Conservation (phyloP, 2,329 filamentous ascomycete species). For the Aspergillus intermedius region DNA sequence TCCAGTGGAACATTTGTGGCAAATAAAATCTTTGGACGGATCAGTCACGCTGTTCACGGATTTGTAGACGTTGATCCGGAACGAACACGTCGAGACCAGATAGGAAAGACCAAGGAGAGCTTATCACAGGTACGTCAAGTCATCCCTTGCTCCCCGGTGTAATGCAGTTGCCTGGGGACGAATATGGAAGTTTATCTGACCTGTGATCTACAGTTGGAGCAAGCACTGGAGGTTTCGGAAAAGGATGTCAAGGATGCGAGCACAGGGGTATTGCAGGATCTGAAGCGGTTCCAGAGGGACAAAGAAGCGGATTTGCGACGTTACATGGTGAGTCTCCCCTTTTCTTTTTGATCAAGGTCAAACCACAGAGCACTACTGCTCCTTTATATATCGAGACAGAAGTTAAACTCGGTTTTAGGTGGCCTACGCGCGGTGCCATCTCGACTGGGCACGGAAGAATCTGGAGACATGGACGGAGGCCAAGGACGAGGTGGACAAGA, state of each 20-base stretch:
- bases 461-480: slow-evolving; percentile 91
- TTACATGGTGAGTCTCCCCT: slow-evolving; percentile 71
- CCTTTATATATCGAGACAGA: not conserved
- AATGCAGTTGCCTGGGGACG: not conserved
- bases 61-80: slow-evolving; percentile 96
- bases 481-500: slow-evolving; percentile 78
- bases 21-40: slow-evolving; percentile 85
- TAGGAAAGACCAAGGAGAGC: slow-evolving; percentile 89
- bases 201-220: slow-evolving; percentile 61
- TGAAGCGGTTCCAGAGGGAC: slow-evolving; percentile 87
- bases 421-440: slow-evolving; percentile 83
- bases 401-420: slow-evolving; percentile 50
- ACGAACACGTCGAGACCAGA: slow-evolving; percentile 81
- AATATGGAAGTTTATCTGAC: slow-evolving; percentile 5
- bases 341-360: slow-evolving; percentile 28
- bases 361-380: not conserved
- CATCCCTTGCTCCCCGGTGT: slow-evolving; percentile 1
- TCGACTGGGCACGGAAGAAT: slow-evolving; percentile 90
- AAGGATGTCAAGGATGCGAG: slow-evolving; percentile 93
- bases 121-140: slow-evolving; percentile 51
- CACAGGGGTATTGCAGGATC: slow-evolving; percentile 75
- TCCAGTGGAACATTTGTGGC: slow-evolving; percentile 86
- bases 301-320: slow-evolving; percentile 90
- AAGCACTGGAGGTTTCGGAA: slow-evolving; percentile 80
- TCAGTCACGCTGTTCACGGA: slow-evolving; percentile 91